These are phyloP conservation scores for Agaricus sinodeliciosus DNA, from an alignment of 768 basidiomycete genomes.

Conservation along the genomic window DNA sequence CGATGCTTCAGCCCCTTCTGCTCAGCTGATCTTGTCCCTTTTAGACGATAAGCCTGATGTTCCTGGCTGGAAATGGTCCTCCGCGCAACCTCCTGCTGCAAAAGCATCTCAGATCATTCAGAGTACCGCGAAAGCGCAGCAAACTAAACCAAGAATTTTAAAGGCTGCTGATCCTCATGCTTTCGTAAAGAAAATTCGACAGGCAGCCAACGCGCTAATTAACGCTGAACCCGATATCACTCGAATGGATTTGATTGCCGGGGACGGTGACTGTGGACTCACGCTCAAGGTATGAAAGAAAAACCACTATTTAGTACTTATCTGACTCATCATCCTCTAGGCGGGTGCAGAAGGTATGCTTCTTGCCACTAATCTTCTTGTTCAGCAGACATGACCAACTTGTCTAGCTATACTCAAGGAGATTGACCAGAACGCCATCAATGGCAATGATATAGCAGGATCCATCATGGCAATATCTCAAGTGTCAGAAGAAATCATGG, in stretches of 20 bases:
- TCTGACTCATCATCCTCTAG: constrained; percentile 15
- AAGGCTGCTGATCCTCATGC: constrained; percentile 32
- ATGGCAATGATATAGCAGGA: constrained; percentile 56
- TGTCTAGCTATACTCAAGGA: constrained; percentile 53
- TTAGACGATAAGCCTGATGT: constrained; percentile 62
- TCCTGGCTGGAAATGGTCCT: constrained; percentile 85
- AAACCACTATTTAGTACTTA: background rate
- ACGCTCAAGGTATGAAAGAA: constrained; percentile 36
- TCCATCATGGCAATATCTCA: constrained; percentile 64
- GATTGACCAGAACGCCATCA: constrained; percentile 48
- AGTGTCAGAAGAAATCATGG: constrained; percentile 81
- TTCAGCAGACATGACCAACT: background rate
- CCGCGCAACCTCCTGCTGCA: constrained; percentile 32
- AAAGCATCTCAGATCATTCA: constrained; percentile 10
- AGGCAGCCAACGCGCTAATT: constrained; percentile 62
- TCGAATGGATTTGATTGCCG: constrained; percentile 83
- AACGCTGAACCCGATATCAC: constrained; percentile 87
- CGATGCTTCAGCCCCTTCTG: constrained; percentile 30
- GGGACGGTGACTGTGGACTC: constrained; percentile 71
- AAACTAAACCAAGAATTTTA: constrained; percentile 14
- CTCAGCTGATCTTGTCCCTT: constrained; percentile 49
- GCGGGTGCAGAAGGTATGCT: constrained; percentile 65
- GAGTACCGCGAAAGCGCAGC: constrained; percentile 6
- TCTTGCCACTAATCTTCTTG: background rate
- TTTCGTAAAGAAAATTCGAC: constrained; percentile 50